Base-by-base conservation (phyloP, 2,329 filamentous ascomycete genomes). In the Paracamarosporium sp. region DNA sequence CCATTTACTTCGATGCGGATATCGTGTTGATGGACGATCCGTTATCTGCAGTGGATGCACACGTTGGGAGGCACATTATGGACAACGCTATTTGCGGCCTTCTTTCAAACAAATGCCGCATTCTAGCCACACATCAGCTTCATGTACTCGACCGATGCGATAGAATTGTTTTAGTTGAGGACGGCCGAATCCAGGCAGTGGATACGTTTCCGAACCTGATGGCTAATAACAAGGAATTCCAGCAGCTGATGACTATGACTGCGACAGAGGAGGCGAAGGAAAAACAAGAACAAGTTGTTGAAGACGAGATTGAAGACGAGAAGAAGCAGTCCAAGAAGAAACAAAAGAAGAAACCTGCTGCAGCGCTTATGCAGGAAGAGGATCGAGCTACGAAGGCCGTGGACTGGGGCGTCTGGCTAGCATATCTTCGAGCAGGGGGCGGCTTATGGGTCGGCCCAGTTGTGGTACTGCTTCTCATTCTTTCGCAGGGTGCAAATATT, bases 101-200 rank as follows among this genome's bases (percentile, higher is more conserved):
- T 9, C 82, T 98, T 53, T 91, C 90, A 68, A 86, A 94, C 77
- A 97, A 97, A 77, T 95, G 92, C 70, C 86, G 95, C 20, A 90
- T 98, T 31, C 82, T 99, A 30, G 95, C 94, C 1, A 99, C 95
- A 0, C 95, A 99, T 76, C 94, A 98, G 75, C 86, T 98, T 13
- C 95, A 96, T 82, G 93, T 98, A 5, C 85, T 98, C 5, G 93
- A 86, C 71, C 89, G 93, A 31, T 97, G 93, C 68, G 94, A 98
- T 73, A 86, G 94, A 31, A 94, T 98, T 63, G 88, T 98, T 47
- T 93, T 93, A 87, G 93, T 99, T 86, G 91, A 97, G 55, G 87
- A 88, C 15, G 95, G 95, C 43, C 87, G 84, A 53, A 90, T 98
- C 53, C 87, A 91, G 74, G 92, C 93, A 4, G 82, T 97, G 36